phyloP scores from a whole-genome alignment of 192 early-diverging fungal species.

The Coemansia sp. region DNA sequence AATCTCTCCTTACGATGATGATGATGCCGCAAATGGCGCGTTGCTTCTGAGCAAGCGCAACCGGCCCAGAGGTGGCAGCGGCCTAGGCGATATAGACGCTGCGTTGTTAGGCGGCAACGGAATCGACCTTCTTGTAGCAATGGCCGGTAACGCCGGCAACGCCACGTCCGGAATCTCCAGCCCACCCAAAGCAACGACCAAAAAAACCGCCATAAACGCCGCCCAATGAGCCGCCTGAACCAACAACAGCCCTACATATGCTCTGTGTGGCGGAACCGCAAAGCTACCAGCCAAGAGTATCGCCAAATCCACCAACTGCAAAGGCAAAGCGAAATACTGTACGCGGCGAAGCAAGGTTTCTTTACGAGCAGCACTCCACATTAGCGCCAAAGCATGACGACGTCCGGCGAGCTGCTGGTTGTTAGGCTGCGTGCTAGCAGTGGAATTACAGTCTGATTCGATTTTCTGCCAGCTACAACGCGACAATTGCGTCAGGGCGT shows the following conservation, averaged over 20 bases:
- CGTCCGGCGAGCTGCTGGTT: background rate
- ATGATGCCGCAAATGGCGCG: slow-evolving; percentile 27
- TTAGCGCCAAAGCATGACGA: slow-evolving; percentile 17
- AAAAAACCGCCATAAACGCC: slow-evolving; percentile 30
- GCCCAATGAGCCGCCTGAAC: slow-evolving; percentile 44
- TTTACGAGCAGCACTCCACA: slow-evolving; percentile 46
- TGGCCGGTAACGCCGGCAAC: slow-evolving; percentile 41
- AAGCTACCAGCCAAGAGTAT: slow-evolving; percentile 21
- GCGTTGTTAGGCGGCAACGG: slow-evolving; percentile 31
- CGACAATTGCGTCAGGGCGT: slow-evolving; percentile 7
- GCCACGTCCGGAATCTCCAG: slow-evolving; percentile 25
- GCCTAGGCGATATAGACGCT: background rate
- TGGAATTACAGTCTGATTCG: background rate
- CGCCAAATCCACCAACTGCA: slow-evolving; percentile 27
- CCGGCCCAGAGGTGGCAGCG: slow-evolving; percentile 28
- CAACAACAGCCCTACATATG: slow-evolving; percentile 40
- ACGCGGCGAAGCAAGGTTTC: slow-evolving; percentile 27
- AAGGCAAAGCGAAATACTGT: slow-evolving; percentile 15
- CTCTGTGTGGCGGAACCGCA: slow-evolving; percentile 37
- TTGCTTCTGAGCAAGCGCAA: slow-evolving; percentile 30
- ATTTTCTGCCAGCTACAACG: slow-evolving; percentile 14
- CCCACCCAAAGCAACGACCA: slow-evolving; percentile 11
- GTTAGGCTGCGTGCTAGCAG: background rate
- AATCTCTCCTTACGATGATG: background rate
- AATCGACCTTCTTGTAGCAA: slow-evolving; percentile 30